phyloP scores from a whole-genome alignment of 768 basidiomycete genomes.

The Amylocystis lapponica region DNA sequence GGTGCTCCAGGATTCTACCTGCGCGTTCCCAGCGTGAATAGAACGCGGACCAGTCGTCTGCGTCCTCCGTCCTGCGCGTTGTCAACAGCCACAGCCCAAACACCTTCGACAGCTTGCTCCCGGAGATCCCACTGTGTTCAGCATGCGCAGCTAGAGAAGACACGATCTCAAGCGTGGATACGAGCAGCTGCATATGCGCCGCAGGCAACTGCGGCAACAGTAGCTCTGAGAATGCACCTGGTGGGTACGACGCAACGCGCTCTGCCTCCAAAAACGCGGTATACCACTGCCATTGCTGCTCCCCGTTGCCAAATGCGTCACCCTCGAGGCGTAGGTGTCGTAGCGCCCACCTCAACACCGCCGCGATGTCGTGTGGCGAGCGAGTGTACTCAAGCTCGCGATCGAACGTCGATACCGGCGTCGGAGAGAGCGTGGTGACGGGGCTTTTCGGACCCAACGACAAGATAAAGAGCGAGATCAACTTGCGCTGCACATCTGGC shows the following conservation, averaged over 20 bases:
- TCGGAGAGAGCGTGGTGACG: slow-evolving; percentile 45
- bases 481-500: slow-evolving; percentile 56
- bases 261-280: slow-evolving; percentile 55
- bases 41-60: slow-evolving; percentile 58
- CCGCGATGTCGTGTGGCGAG: slow-evolving; percentile 72
- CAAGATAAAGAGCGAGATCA: slow-evolving; percentile 68
- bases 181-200: slow-evolving; percentile 53
- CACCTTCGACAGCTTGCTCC: slow-evolving; percentile 70
- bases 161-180: slow-evolving; percentile 52
- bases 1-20: slow-evolving; percentile 68
- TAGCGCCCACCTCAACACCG: slow-evolving; percentile 76
- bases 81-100: slow-evolving; percentile 71
- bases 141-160: slow-evolving; percentile 67
- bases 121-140: slow-evolving; percentile 68
- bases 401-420: slow-evolving; percentile 50
- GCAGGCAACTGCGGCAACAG: slow-evolving; percentile 56
- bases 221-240: slow-evolving; percentile 54
- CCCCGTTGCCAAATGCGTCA: slow-evolving; percentile 48
- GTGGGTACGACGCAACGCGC: slow-evolving; percentile 51
- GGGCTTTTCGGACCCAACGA: slow-evolving; percentile 47
- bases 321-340: slow-evolving; percentile 66
- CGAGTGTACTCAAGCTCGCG: slow-evolving; percentile 59
- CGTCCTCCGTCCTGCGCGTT: slow-evolving; percentile 37
- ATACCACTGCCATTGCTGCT: slow-evolving; percentile 59
- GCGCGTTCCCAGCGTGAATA: slow-evolving; percentile 72